Evolutionary conservation across 768 basidiomycete species (phyloP).

Genomic region (Hydnomerulius pinastri): DNA sequence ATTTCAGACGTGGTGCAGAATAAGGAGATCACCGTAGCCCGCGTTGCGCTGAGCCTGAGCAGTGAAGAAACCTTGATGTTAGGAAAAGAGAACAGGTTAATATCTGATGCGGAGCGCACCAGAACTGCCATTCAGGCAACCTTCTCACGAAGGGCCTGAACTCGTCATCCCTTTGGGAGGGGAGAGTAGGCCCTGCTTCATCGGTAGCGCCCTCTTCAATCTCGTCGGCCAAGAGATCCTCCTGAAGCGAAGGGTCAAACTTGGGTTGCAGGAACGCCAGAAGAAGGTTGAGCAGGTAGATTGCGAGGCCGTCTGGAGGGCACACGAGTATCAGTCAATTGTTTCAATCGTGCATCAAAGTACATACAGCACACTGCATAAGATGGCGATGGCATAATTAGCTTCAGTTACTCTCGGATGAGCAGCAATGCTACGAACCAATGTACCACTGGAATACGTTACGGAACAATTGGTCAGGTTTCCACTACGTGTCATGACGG

Average conservation of each 20-base stretch:
- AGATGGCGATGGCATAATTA: constrained; percentile 1
- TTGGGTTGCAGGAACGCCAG: constrained; percentile 97
- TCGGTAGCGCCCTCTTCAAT: constrained; percentile 90
- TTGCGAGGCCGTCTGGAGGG: constrained; percentile 79
- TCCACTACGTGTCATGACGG: background rate
- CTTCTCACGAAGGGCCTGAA: constrained; percentile 96
- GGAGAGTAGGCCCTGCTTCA: constrained; percentile 54
- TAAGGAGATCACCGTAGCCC: constrained; percentile 81
- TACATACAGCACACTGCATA: constrained; percentile 68
- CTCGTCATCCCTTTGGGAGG: constrained; percentile 82
- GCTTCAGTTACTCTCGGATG: background rate
- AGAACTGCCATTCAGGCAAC: constrained; percentile 96
- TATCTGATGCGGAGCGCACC: constrained; percentile 47
- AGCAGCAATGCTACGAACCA: constrained; percentile 51
- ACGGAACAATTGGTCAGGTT: constrained; percentile 2
- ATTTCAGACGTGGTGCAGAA: constrained; percentile 78
- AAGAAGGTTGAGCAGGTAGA: constrained; percentile 94
- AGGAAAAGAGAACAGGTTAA: background rate
- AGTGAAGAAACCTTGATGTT: background rate
- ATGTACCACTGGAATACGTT: constrained; percentile 78
- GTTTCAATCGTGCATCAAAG: background rate
- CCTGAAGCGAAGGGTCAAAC: constrained; percentile 95
- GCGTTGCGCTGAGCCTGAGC: constrained; percentile 86
- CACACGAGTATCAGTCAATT: constrained; percentile 1
- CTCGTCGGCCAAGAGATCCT: constrained; percentile 91